Conservation (phyloP, 75 land plant genomes). For the Larix kaempferi region DNA sequence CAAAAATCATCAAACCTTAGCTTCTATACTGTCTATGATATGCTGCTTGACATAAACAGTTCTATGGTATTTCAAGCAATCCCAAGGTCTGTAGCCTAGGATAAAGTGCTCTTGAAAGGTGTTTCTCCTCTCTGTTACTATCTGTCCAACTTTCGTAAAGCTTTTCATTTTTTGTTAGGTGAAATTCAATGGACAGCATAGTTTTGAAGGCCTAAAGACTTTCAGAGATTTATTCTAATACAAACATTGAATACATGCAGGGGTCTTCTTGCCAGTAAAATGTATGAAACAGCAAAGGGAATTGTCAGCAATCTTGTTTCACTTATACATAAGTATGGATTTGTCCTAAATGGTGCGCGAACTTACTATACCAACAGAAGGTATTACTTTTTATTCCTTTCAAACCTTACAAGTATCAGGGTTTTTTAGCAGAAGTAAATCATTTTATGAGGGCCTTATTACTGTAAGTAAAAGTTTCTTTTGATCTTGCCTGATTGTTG, state of each 20-base stretch:
- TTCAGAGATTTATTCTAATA: neutral
- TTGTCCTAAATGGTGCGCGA: slow-evolving; percentile 91
- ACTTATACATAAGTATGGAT: slow-evolving; percentile 59
- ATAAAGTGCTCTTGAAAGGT: neutral
- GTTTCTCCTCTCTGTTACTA: neutral
- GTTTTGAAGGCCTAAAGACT: neutral
- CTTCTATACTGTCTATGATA: neutral
- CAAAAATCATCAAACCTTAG: neutral
- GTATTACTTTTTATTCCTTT: slow-evolving; percentile 19
- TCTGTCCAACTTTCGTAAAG: neutral
- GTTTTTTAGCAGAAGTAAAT: too few relatives aligned
- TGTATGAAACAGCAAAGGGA: slow-evolving; percentile 78
- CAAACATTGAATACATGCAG: slow-evolving; percentile 28
- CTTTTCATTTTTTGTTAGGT: neutral
- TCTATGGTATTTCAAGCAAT: neutral
- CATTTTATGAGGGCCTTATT: too few relatives aligned
- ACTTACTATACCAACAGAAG: slow-evolving; percentile 85
- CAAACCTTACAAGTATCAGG: too few relatives aligned
- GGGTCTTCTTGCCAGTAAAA: slow-evolving; percentile 87
- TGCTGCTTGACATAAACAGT: neutral
- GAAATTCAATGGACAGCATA: neutral
- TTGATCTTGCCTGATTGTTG: too few relatives aligned
- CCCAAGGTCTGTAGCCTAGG: neutral
- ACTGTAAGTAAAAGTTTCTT: too few relatives aligned
- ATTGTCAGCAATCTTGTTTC: slow-evolving; percentile 78